Base-by-base conservation (phyloP, 2,329 filamentous ascomycete genomes). In the Byssochlamys sp. region DNA sequence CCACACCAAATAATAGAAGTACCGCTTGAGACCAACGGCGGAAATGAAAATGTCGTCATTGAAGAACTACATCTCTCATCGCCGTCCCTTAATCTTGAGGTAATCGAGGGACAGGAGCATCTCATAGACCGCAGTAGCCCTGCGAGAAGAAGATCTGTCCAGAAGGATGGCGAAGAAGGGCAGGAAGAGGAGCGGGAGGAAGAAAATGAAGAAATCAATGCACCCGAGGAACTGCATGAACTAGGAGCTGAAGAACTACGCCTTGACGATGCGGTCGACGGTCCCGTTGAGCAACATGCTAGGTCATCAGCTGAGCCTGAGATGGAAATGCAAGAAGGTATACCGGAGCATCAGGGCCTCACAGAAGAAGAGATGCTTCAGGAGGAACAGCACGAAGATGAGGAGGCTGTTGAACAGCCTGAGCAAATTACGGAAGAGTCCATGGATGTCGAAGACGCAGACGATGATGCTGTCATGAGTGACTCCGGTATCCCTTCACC, bases 141-240 rank as follows among this genome's bases (percentile, higher is more conserved):
- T 19, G 2, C 39, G 24, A 45, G 39, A 45, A 4, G 19, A 14
- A 4, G 4, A 45, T 9, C 9, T 14, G 39, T 9, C 14, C 39
- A 45, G 14, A 19, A 6, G 5, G 14, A 27, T 19, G 53, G 25
- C 25, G 53, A 33, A n/a, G 25, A 58, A 65, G 63, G 33, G 57
- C 50, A 28, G 14, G 26, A 58, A 65, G 63, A 31, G 57, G 62
- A 60, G n/a, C 11, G 14, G 3, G 35, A 39, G 35, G 35, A 39
- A 39, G 12, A 39, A 39, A 39, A 39, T 39, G 35, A 39, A 45
- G n/a, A 24, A 4, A 31, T 2, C 1, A 31, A 31, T 9, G 29
- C 2, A 2, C 1, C 7, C 7, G 29, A 7, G 11, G 29, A 31
- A 31, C 10, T 31, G 2, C 29, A 9, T 31, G 29, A 7, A 2